Evolutionary conservation across 1,139 yeast genomes (phyloP).

Genomic region (Taphrina flavorubra): DNA sequence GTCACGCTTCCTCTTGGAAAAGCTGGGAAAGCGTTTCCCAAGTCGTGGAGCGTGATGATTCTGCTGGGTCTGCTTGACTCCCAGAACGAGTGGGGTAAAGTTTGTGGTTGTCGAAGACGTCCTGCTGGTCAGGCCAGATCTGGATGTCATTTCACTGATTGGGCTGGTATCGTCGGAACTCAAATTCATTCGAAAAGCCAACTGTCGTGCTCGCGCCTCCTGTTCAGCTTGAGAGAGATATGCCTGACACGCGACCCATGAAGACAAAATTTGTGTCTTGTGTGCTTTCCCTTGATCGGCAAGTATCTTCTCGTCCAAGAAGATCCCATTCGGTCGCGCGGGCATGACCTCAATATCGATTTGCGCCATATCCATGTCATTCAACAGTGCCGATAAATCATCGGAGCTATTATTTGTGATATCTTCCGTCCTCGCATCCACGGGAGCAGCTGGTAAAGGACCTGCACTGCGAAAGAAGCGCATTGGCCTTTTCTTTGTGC

Average conservation of each 20-base stretch:
- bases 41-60: not conserved
- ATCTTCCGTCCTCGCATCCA: constrained; percentile 15
- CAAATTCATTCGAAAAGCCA: constrained; percentile 15
- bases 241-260: constrained; percentile 28
- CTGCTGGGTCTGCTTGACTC: not conserved
- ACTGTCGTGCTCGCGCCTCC: constrained; percentile 10
- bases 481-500: not conserved
- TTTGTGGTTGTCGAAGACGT: constrained; percentile 10
- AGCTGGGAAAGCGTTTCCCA: not conserved
- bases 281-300: constrained; percentile 18
- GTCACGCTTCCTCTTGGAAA: not conserved
- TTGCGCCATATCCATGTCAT: constrained; percentile 13
- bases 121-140: constrained; percentile 22
- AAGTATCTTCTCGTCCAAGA: constrained; percentile 3
- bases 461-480: constrained; percentile 13
- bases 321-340: not conserved
- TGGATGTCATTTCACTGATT: constrained; percentile 3
- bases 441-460: constrained; percentile 13
- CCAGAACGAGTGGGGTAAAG: not conserved
- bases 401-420: constrained; percentile 8
- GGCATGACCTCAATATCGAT: constrained; percentile 14
- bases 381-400: constrained; percentile 11
- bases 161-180: not conserved
- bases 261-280: constrained; percentile 20
- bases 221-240: constrained; percentile 23